Evolutionary conservation across 148 eudicot species (phyloP), one percentile per base, ranked within the genome.

Genomic region (Rhododendron kiyosumense): DNA sequence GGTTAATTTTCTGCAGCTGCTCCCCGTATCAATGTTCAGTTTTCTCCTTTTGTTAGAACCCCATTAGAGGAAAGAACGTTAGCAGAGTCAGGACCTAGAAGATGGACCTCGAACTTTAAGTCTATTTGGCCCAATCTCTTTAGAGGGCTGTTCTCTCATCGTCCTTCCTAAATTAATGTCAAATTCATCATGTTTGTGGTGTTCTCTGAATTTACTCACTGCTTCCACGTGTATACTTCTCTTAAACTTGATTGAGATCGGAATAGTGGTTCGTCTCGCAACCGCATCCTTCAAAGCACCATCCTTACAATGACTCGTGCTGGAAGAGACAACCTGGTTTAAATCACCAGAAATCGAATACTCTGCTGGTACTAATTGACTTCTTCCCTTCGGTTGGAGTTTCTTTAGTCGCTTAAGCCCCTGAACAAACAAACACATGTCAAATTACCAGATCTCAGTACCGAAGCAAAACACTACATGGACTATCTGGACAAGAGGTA

Each of bases 81-180:
- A 92, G 92, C 89, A 61, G 89, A 89, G 90, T 92, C 89, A 88
- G 88, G 88, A 54, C 81, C 78, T 84, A 81, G 71, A 83, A 82
- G 94, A 86, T n/a, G 95, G 95, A 75, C 94, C 97, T 93, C 91
- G 88, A 36, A 96, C 90, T 90, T 92, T 93, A 17, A 92, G 88
- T 74, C 94, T 94, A 81, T 94, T 96, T 10, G 91, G 89, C 59
- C 90, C 96, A 28, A 84, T 91, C 79, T 92, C 95, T 38, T 85
- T 34, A 3, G 90, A 87, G 26, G 89, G 84, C 67, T 89, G 59
- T 81, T 89, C 93, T 83, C 90, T 86, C 24, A 30, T 34, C 26
- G 51, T 88, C 82, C 87, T 90, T 75, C 86, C 87, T 24, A 24
- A 30, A 28, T 87, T 90, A 52, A 85, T 84, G 79, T 83, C 80